Conservation (phyloP, 768 basidiomycete species). For the Saitozyma sp. region DNA sequence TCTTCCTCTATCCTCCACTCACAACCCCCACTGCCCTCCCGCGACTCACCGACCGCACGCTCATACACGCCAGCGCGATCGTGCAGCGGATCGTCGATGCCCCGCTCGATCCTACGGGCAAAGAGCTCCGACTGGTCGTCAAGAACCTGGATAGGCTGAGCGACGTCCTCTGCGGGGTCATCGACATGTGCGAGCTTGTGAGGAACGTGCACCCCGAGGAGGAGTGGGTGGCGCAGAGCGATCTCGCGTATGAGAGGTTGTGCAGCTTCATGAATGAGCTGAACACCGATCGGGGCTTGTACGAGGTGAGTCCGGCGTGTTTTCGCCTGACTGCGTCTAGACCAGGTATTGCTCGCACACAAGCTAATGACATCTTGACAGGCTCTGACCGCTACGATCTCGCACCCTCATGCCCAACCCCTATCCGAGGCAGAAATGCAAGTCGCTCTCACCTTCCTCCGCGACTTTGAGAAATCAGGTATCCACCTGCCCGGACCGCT, state of each 20-base stretch:
- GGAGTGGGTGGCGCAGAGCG: constrained; percentile 77
- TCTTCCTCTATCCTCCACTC: constrained; percentile 79
- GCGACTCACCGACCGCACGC: constrained; percentile 73
- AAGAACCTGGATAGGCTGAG: constrained; percentile 96
- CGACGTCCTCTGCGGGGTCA: constrained; percentile 92
- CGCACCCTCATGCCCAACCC: constrained; percentile 30
- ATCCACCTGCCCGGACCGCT: constrained; percentile 79
- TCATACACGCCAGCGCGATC: constrained; percentile 74
- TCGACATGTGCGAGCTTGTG: constrained; percentile 91
- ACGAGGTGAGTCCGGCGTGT: constrained; percentile 64
- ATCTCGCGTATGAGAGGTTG: constrained; percentile 82
- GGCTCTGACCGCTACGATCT: constrained; percentile 36
- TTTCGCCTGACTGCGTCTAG: neutral
- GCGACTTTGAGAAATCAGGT: constrained; percentile 96
- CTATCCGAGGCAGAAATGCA: constrained; percentile 45
- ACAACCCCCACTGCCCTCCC: constrained; percentile 69
- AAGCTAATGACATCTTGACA: constrained; percentile 10
- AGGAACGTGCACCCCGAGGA: constrained; percentile 89
- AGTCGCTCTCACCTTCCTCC: constrained; percentile 86
- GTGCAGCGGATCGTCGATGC: constrained; percentile 77
- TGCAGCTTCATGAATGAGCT: constrained; percentile 98
- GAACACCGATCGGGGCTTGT: constrained; percentile 88
- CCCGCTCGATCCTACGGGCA: constrained; percentile 61
- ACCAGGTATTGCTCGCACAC: constrained; percentile 3
- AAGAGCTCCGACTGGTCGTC: constrained; percentile 79